These are phyloP conservation scores for Neospermospora avenae DNA, from an alignment of 2,329 filamentous ascomycete genomes.

Conservation along the genomic window DNA sequence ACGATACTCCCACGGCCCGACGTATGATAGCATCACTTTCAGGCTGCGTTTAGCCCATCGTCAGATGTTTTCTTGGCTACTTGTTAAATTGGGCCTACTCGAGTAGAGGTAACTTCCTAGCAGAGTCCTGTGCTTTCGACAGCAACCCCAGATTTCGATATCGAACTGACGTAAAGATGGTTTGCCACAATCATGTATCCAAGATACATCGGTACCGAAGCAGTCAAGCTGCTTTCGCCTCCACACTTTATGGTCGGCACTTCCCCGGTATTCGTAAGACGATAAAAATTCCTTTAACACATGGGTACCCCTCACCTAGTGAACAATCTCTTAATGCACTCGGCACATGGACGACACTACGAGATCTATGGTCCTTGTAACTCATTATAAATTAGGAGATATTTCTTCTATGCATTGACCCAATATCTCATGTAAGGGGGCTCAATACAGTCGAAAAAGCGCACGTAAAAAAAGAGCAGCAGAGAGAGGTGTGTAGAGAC, in stretches of 20 bases:
- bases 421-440: not conserved
- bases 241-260: not conserved
- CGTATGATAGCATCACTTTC: no score
- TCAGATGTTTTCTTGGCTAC: no score
- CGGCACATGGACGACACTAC: not conserved
- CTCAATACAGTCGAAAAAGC: no score
- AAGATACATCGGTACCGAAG: not conserved
- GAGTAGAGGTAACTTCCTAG: not conserved
- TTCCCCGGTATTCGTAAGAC: not conserved
- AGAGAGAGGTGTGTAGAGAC: not conserved
- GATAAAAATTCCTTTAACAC: not conserved
- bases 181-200: not conserved
- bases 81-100: not conserved
- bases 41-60: no score
- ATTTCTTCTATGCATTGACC: not conserved
- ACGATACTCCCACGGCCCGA: no score
- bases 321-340: not conserved
- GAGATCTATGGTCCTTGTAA: not conserved
- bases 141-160: not conserved
- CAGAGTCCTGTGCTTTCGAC: not conserved
- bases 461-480: not conserved
- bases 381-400: not conserved
- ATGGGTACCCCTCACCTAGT: not conserved
- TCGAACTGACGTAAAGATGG: not conserved
- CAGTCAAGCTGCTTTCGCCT: not conserved